These are phyloP conservation scores for Annulohypoxylon truncatum DNA, from an alignment of 2,329 filamentous ascomycete species.

Conservation along the genomic window DNA sequence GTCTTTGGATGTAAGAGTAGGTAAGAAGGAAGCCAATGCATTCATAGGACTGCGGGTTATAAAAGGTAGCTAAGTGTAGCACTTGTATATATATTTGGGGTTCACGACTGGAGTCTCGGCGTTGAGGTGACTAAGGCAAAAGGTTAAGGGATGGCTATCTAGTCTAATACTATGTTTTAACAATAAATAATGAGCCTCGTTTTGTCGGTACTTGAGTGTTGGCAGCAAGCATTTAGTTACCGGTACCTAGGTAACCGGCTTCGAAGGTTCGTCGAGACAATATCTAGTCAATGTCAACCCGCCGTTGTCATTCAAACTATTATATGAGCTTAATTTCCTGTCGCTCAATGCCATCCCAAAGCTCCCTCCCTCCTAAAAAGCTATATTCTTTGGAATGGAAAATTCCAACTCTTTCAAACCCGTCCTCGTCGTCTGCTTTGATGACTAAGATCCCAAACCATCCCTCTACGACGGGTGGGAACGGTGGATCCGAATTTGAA, in stretches of 20 bases:
- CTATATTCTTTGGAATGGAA: background rate
- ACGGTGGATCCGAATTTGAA: too few species aligned
- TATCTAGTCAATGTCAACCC: too few species aligned
- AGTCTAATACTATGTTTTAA: background rate
- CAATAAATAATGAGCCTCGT: conserved; percentile 1
- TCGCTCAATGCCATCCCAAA: background rate
- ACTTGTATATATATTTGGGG: conserved; percentile 11
- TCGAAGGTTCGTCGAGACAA: too few species aligned
- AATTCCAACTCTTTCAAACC: background rate
- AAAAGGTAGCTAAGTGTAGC: background rate
- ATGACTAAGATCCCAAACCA: background rate
- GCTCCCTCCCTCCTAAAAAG: background rate
- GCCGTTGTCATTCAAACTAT: too few species aligned
- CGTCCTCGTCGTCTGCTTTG: background rate
- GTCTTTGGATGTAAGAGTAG: conserved; percentile 80
- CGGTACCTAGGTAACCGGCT: too few species aligned
- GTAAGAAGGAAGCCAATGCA: background rate
- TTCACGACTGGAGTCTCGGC: background rate
- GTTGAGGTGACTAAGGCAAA: background rate
- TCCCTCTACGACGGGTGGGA: too few species aligned
- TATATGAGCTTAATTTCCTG: background rate
- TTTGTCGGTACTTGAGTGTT: background rate
- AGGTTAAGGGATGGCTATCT: background rate
- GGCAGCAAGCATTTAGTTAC: background rate
- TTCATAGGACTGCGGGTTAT: background rate